Evolutionary conservation across 2,329 filamentous ascomycete genomes (phyloP).

Genomic region (Cladophialophora carrionii): DNA sequence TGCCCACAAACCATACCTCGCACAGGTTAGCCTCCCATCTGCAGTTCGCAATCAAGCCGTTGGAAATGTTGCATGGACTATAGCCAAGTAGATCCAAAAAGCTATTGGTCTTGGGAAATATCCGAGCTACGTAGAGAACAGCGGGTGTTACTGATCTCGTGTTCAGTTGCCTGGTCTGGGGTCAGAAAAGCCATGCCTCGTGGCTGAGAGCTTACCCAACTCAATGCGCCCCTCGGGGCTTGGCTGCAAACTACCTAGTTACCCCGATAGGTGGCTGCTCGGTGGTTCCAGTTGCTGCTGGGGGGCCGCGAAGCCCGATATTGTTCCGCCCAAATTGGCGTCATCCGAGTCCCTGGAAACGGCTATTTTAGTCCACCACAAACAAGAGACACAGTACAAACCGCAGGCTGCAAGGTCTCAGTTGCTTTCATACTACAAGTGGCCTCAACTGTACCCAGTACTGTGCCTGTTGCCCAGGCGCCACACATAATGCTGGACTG

Average conservation of each 20-base stretch:
- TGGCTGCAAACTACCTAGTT: not conserved
- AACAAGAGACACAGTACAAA: not conserved
- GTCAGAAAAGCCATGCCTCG: not conserved
- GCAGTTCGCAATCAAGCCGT: not conserved
- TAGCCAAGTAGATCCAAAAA: not conserved
- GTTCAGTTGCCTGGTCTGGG: not conserved
- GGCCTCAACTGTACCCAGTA: not conserved
- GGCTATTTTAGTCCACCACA: conserved; percentile 4
- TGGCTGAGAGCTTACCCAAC: conserved; percentile 10
- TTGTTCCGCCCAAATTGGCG: conserved; percentile 2
- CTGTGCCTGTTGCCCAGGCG: conserved; percentile 6
- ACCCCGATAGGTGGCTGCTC: too few relatives aligned
- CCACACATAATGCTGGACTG: conserved; percentile 18
- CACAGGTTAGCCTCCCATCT: not conserved
- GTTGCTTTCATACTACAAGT: not conserved
- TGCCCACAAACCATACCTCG: not conserved
- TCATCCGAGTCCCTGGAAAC: conserved; percentile 1
- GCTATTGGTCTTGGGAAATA: not conserved
- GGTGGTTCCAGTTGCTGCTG: not conserved
- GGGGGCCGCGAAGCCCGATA: not conserved
- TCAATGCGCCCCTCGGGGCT: too few relatives aligned
- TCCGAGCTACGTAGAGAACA: not conserved
- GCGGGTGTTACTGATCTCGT: not conserved
- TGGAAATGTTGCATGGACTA: not conserved
- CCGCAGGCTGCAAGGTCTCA: conserved; percentile 12